Evolutionary conservation across 306 rosid species (phyloP).

Genomic region (Potentilla sterilis): DNA sequence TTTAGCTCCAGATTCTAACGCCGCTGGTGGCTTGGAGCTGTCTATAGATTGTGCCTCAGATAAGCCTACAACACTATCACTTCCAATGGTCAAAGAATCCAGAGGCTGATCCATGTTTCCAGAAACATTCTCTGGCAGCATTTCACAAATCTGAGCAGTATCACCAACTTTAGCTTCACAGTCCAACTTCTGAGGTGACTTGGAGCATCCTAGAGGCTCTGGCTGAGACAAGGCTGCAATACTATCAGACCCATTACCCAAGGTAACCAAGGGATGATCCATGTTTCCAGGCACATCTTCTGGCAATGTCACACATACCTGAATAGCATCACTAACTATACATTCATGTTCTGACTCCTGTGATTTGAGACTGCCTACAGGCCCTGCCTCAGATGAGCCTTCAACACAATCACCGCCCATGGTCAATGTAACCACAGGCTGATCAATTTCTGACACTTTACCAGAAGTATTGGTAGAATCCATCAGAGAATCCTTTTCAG

Average conservation of each 20-base stretch:
- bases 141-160: slow-evolving; percentile 21
- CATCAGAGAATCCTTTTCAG: neutral
- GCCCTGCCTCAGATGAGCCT: slow-evolving; percentile 31
- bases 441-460: neutral
- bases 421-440: neutral
- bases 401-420: neutral
- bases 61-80: slow-evolving; percentile 1
- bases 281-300: neutral
- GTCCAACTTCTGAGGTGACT: slow-evolving; percentile 11
- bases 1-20: slow-evolving; percentile 22
- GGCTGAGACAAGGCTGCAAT: slow-evolving; percentile 1
- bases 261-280: neutral
- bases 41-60: neutral
- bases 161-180: slow-evolving; percentile 23
- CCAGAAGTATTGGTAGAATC: neutral
- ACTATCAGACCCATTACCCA: neutral
- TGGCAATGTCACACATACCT: neutral
- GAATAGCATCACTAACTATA: slow-evolving; percentile 6
- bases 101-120: slow-evolving; percentile 20
- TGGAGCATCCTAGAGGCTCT: slow-evolving; percentile 4
- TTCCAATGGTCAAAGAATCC: slow-evolving; percentile 3
- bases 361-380: slow-evolving; percentile 8
- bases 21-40: neutral
- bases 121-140: slow-evolving; percentile 6
- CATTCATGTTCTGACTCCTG: neutral